phyloP scores from a whole-genome alignment of 2,329 filamentous ascomycete species.

The Colletotrichum agaves region DNA sequence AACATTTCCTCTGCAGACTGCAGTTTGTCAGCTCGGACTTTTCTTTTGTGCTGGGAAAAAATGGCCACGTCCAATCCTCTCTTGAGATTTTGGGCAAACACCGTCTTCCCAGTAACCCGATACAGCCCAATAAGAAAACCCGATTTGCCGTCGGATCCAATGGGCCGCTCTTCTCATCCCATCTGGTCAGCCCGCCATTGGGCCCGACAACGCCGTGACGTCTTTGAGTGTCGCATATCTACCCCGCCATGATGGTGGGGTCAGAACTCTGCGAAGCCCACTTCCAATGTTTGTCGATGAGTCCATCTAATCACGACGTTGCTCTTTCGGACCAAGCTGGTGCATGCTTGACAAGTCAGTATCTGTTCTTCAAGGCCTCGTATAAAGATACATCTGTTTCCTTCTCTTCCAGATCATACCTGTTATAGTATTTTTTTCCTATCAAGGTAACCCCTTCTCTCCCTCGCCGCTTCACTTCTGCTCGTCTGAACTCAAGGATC shows the following conservation, averaged over 20 bases:
- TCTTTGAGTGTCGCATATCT: constrained; percentile 23
- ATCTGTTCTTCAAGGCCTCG: neutral
- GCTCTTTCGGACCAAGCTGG: neutral
- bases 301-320: constrained; percentile 35
- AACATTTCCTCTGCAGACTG: no score
- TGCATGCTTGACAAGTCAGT: constrained; percentile 1
- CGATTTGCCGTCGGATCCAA: constrained; percentile 5
- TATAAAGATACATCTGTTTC: constrained; percentile 1
- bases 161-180: neutral
- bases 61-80: constrained; percentile 2
- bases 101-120: neutral
- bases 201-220: constrained; percentile 24
- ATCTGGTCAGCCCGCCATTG: constrained; percentile 15
- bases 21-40: neutral
- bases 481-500: constrained; percentile 18
- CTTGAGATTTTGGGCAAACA: neutral
- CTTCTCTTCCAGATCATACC: neutral
- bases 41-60: neutral
- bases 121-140: constrained; percentile 5
- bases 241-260: constrained; percentile 35
- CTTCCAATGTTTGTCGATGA: constrained; percentile 6
- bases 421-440: neutral
- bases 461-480: neutral
- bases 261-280: constrained; percentile 14
- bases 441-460: constrained; percentile 8